Conservation (phyloP, 1,284 basidiomycete genomes). For the Puccinia horiana region DNA sequence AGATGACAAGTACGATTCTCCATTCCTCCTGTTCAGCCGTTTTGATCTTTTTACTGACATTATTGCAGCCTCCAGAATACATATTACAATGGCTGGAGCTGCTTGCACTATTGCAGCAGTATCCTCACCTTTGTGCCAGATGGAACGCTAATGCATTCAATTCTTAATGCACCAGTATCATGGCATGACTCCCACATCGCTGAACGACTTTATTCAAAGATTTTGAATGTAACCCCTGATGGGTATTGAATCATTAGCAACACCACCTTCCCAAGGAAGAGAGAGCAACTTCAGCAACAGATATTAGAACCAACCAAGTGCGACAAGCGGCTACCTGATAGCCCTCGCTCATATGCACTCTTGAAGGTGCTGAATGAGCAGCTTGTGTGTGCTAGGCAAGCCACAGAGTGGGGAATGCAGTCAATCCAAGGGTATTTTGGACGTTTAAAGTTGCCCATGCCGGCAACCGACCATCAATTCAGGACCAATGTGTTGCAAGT, state of each 20-base stretch:
- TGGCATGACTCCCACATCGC: constrained; percentile 64
- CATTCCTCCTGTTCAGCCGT: too few relatives aligned
- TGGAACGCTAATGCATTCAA: constrained; percentile 57
- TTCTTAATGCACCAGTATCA: constrained; percentile 62
- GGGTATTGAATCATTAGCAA: constrained; percentile 62
- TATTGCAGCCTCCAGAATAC: not conserved
- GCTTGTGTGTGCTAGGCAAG: constrained; percentile 61
- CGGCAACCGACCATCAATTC: constrained; percentile 55
- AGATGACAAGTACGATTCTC: constrained; percentile 60
- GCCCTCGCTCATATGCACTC: constrained; percentile 53
- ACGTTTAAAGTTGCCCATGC: constrained; percentile 59
- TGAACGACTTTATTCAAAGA: constrained; percentile 59
- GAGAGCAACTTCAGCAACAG: constrained; percentile 53
- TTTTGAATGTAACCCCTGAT: constrained; percentile 58
- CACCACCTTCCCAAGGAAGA: constrained; percentile 62
- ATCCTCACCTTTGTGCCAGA: not conserved
- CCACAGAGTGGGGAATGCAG: constrained; percentile 63
- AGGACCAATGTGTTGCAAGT: constrained; percentile 58
- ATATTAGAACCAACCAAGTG: constrained; percentile 62
- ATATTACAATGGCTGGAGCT: not conserved
- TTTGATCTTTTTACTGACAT: too few relatives aligned
- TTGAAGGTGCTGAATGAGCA: constrained; percentile 57
- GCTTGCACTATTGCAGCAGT: not conserved
- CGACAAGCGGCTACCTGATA: constrained; percentile 56
- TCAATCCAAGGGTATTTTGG: constrained; percentile 62